A percentile compares a stretch with the other conserved stretches of the same genome.
phyloP scores from a whole-genome alignment of 345 rosid genomes.

The Microcos paniculata region DNA sequence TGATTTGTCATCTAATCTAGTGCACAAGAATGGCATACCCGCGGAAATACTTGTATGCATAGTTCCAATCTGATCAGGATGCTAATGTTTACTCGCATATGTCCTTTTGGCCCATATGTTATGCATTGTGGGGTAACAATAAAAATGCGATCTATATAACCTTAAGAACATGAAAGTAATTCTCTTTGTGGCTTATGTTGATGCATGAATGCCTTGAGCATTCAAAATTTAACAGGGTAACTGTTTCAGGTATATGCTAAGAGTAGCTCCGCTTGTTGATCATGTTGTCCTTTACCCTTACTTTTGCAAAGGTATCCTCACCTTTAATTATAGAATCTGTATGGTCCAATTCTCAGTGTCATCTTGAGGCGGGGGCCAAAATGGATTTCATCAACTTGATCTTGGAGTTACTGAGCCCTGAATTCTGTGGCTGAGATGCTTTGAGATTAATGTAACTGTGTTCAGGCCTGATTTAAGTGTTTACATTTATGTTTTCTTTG shows the following conservation, averaged over 20 bases:
- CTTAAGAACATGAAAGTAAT: too few relatives aligned
- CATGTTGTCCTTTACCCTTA: slow-evolving; percentile 5
- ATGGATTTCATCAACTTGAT: not conserved
- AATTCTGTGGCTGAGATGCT: not conserved
- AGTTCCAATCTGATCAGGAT: too few relatives aligned
- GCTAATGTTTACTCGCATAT: too few relatives aligned
- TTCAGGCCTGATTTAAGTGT: not conserved
- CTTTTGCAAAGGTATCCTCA: not conserved
- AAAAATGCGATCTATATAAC: too few relatives aligned
- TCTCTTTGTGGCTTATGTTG: not conserved
- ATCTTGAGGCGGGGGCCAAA: not conserved
- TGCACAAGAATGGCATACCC: too few relatives aligned
- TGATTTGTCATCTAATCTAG: not conserved
- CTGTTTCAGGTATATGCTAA: not conserved
- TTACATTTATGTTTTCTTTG: not conserved
- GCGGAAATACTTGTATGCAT: too few relatives aligned
- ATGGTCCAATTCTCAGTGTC: not conserved
- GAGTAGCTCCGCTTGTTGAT: slow-evolving; percentile 3
- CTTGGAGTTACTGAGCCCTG: not conserved
- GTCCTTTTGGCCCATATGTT: too few relatives aligned
- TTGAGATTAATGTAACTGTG: not conserved
- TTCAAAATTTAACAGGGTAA: not conserved
- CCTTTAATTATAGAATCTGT: not conserved
- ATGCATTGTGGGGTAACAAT: too few relatives aligned
- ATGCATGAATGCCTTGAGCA: not conserved